Conservation (phyloP, 495 filamentous ascomycete species). For the Pseudoneurospora amorphoporcata region DNA sequence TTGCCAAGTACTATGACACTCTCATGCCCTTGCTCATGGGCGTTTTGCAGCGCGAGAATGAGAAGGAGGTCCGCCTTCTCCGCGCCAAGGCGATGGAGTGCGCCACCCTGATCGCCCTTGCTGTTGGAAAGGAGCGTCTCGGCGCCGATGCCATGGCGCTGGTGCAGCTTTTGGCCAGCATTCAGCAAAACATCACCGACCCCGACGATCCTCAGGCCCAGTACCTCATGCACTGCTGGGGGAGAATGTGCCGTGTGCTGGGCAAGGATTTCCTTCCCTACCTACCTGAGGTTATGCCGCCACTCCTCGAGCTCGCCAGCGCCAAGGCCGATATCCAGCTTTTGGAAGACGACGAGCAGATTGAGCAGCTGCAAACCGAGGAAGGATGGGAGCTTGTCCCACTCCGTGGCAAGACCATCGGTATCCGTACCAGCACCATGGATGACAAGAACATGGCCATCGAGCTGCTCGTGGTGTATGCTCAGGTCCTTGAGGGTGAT, state of each 20-base stretch:
- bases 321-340: constrained; percentile 98
- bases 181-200: constrained; percentile 81
- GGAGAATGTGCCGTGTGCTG: constrained; percentile 93
- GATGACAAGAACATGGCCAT: constrained; percentile 99
- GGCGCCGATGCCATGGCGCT: constrained; percentile 75
- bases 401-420: constrained; percentile 92
- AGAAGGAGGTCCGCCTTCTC: constrained; percentile 83
- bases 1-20: constrained; percentile 89
- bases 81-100: constrained; percentile 99
- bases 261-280: constrained; percentile 86
- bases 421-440: constrained; percentile 91
- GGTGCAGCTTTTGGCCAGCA: constrained; percentile 74
- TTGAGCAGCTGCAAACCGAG: constrained; percentile 84
- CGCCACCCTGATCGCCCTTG: constrained; percentile 90
- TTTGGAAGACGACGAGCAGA: constrained; percentile 89
- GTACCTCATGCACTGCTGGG: constrained; percentile 98
- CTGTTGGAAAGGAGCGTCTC: constrained; percentile 88
- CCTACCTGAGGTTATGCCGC: constrained; percentile 87
- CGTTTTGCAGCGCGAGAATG: constrained; percentile 77
- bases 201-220: constrained; percentile 93
- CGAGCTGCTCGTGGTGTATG: constrained; percentile 93
- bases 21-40: constrained; percentile 91
- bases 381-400: constrained; percentile 98
- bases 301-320: constrained; percentile 77
- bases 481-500: constrained; percentile 79